A percentile compares a stretch with the other conserved stretches of the same genome.
Evolutionary conservation across 2,329 filamentous ascomycete genomes (phyloP).

Genomic region (Aspergillus aculeatus): DNA sequence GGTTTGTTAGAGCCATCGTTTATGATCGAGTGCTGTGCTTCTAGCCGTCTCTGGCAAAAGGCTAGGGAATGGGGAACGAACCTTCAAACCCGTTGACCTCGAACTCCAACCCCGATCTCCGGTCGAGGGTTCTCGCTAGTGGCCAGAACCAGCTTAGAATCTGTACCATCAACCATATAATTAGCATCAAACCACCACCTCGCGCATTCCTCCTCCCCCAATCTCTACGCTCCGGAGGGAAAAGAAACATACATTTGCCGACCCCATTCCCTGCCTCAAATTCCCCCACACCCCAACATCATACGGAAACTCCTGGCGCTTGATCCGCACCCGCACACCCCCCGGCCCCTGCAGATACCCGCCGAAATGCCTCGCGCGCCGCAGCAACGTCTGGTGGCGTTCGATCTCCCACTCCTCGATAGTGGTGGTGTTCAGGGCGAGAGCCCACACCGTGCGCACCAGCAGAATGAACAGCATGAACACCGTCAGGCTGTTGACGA

Average conservation of each 20-base stretch:
- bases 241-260: slow-evolving; percentile 38
- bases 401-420: slow-evolving; percentile 64
- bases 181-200: too few relatives aligned
- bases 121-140: slow-evolving; percentile 51
- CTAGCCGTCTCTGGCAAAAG: too few relatives aligned
- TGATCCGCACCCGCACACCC: slow-evolving; percentile 54
- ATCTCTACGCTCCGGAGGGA: too few relatives aligned
- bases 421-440: slow-evolving; percentile 60
- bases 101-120: slow-evolving; percentile 50
- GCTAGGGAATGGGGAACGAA: slow-evolving; percentile 19
- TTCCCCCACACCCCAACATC: slow-evolving; percentile 64
- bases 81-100: slow-evolving; percentile 63
- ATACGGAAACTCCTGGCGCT: slow-evolving; percentile 64
- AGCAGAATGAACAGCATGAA: slow-evolving; percentile 57
- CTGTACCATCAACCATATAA: neutral
- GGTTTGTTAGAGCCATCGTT: neutral
- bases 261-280: slow-evolving; percentile 62
- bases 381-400: slow-evolving; percentile 47
- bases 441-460: slow-evolving; percentile 54
- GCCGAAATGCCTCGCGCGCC: slow-evolving; percentile 51
- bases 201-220: too few relatives aligned
- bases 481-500: slow-evolving; percentile 57
- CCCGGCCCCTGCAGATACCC: slow-evolving; percentile 60
- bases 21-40: too few relatives aligned
- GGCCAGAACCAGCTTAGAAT: slow-evolving; percentile 62